Evolutionary conservation across 257 asterid species (phyloP), one percentile per base, ranked within the genome.

Genomic region (Dorcoceras hygrometricum): DNA sequence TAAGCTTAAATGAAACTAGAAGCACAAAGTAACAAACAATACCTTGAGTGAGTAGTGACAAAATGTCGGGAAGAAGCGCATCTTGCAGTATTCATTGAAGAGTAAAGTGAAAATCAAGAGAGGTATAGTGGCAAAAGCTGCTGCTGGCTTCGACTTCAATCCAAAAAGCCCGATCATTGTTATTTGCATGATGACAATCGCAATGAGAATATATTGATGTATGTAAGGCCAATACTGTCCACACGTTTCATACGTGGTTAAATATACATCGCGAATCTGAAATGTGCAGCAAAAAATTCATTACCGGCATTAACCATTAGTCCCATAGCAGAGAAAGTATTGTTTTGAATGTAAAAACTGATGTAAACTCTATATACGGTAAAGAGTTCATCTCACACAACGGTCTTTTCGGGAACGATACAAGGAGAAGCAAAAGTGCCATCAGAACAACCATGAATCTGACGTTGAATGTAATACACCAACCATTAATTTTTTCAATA

Each of bases 181-280:
- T 2, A 90, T 78, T 79, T 93, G 99, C 89, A 85, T 90, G 75
- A 90, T 86, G 70, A 84, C 71, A 69, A 93, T 79, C 3, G 96
- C 86, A 26, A 86, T 73, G 53, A 93, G 66, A 71, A 90, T 83
- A 78, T 90, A 90, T 76, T 85, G 90, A 77, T 93, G 95, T 66
- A 93, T 86, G 82, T 69, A 86, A 31, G 97, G 96, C 99, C 99
- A 93, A 62, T 85, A 93, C 23, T 85, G 89, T 18, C 99, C 99
- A 62, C 91, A 81, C 9, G 99, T 93, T 75, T 93, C 99, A 14
- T 90, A 93, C 0, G 90, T 71, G 28, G 96, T 90, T 76, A 81
- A 82, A 39, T 93, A 93, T 72, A 90, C 97, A 70, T 88, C 86
- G 60, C 87, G 84, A 74, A 88, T 90, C 97, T 89, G 95, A 80